Conservation (phyloP, 1,139 yeast species). For the Taiozyma onychis region DNA sequence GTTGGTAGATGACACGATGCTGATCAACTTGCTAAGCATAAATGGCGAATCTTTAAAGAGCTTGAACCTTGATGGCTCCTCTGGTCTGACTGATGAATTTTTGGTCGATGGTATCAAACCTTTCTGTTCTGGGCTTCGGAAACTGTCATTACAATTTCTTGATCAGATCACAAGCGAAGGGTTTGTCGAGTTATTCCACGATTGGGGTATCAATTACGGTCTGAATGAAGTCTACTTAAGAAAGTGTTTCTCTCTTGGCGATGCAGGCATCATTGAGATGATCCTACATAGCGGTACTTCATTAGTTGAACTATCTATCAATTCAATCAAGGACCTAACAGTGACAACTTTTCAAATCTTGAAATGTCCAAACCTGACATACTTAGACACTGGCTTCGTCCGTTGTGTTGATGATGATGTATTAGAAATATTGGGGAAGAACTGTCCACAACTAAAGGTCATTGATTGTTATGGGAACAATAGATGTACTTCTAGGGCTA, state of each 20-base stretch:
- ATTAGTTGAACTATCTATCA: constrained; percentile 61
- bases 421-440: constrained; percentile 44
- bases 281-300: constrained; percentile 62
- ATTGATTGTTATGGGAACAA: constrained; percentile 80
- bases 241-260: constrained; percentile 62
- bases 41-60: constrained; percentile 57
- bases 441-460: constrained; percentile 55
- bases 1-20: constrained; percentile 63
- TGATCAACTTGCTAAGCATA: constrained; percentile 56
- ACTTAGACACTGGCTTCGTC: constrained; percentile 72
- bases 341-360: constrained; percentile 42
- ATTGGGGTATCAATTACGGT: constrained; percentile 50
- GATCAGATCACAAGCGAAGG: constrained; percentile 67
- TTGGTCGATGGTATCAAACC: constrained; percentile 53
- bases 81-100: constrained; percentile 61
- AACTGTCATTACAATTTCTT: constrained; percentile 46
- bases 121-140: constrained; percentile 49
- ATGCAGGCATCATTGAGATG: constrained; percentile 53
- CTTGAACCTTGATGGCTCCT: constrained; percentile 66
- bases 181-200: constrained; percentile 47
- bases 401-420: constrained; percentile 64
- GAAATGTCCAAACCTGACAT: constrained; percentile 53
- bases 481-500: constrained; percentile 54
- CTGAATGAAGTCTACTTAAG: constrained; percentile 55
- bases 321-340: constrained; percentile 61